Conservation (phyloP, 169 alveolate species). For the Eimeria necatrix region DNA sequence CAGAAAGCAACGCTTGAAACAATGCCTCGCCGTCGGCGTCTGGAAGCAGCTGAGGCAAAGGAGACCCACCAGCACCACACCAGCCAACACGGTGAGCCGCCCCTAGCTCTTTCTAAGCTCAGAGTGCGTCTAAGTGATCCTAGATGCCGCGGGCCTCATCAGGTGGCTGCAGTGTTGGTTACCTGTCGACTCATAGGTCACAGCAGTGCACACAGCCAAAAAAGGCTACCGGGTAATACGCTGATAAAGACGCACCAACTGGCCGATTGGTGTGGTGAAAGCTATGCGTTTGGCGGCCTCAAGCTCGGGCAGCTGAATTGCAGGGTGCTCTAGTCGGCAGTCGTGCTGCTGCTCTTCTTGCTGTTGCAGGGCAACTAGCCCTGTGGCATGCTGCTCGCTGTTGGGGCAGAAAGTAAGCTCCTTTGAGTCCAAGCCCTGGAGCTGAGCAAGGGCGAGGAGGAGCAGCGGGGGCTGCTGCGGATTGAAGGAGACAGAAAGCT, state of each 20-base stretch:
- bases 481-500: neutral
- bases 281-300: conserved; percentile 39
- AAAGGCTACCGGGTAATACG: too few species aligned
- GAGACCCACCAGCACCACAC: neutral
- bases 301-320: neutral
- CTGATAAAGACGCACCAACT: neutral
- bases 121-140: too few species aligned
- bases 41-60: neutral
- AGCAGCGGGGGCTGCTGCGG: conserved; percentile 37
- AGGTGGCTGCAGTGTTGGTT: too few species aligned
- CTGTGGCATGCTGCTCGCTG: neutral
- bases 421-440: neutral
- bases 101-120: too few species aligned
- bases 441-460: conserved; percentile 2
- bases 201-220: too few species aligned
- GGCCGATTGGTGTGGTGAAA: neutral
- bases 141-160: too few species aligned
- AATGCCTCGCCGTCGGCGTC: conserved; percentile 3
- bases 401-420: neutral
- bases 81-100: too few species aligned
- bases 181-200: too few species aligned
- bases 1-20: neutral
- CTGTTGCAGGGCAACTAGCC: conserved; percentile 12
- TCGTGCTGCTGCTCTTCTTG: neutral
- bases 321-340: neutral